These are phyloP conservation scores for Taiozyma onychis DNA, from an alignment of 1,139 yeast genomes.

Conservation along the genomic window DNA sequence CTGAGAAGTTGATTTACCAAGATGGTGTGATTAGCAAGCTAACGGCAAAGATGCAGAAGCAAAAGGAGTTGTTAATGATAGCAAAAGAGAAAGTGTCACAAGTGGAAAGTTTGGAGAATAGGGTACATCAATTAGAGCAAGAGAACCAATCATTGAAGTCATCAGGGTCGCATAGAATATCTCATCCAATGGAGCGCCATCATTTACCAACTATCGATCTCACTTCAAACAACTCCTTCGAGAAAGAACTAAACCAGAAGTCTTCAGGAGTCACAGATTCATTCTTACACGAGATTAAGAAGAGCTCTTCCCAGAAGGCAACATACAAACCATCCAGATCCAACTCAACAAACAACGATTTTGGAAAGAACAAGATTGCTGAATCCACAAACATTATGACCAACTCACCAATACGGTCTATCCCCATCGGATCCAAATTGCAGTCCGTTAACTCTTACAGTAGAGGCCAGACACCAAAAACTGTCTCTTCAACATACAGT, in stretches of 20 bases:
- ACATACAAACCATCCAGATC: slow-evolving; percentile 2
- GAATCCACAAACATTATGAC: slow-evolving; percentile 19
- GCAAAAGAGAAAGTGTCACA: slow-evolving; percentile 20
- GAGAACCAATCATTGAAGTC: slow-evolving; percentile 10
- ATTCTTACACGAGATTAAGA: slow-evolving; percentile 16
- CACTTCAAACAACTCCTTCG: slow-evolving; percentile 10
- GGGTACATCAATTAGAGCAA: slow-evolving; percentile 9
- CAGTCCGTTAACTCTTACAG: neutral
- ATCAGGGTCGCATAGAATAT: neutral
- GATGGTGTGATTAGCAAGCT: slow-evolving; percentile 9
- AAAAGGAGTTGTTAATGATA: slow-evolving; percentile 15
- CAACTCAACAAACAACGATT: slow-evolving; percentile 4
- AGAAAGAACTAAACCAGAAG: slow-evolving; percentile 1
- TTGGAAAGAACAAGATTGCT: slow-evolving; percentile 15
- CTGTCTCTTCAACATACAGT: neutral
- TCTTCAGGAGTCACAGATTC: slow-evolving; percentile 9
- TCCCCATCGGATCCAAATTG: slow-evolving; percentile 1
- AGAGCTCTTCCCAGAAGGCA: slow-evolving; percentile 13
- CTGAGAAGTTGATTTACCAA: slow-evolving; percentile 15
- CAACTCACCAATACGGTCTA: slow-evolving; percentile 8
- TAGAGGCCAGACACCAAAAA: neutral
- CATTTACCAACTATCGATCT: slow-evolving; percentile 18
- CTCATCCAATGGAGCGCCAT: neutral
- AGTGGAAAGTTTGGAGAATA: slow-evolving; percentile 11
- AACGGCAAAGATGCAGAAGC: slow-evolving; percentile 15